phyloP scores from a whole-genome alignment of 148 eudicot species.

The Chenopodium formosanum region DNA sequence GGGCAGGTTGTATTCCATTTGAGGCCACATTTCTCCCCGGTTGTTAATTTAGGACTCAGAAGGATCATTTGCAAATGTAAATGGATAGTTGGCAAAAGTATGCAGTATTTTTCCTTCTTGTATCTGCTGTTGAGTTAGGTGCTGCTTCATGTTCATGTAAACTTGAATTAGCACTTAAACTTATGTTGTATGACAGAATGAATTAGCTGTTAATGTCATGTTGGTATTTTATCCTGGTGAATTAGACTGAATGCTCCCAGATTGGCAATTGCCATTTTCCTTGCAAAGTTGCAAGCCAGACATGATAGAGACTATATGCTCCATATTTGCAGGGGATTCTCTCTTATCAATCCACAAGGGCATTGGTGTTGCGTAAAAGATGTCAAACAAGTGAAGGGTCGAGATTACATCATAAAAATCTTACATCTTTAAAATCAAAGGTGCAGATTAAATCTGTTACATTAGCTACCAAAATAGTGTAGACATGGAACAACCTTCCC shows the following conservation, averaged over 20 bases:
- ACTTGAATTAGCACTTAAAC: neutral
- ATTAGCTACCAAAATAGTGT: too few species aligned
- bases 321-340: too few species aligned
- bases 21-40: neutral
- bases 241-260: neutral
- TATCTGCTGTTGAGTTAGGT: neutral
- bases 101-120: neutral
- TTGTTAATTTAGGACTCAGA: neutral
- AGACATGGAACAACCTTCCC: too few species aligned
- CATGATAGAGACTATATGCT: too few species aligned
- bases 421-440: too few species aligned
- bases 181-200: neutral
- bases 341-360: too few species aligned
- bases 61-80: neutral
- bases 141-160: neutral
- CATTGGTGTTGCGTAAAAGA: too few species aligned
- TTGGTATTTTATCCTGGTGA: neutral
- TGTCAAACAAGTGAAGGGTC: too few species aligned
- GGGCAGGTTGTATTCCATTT: neutral
- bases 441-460: too few species aligned
- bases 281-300: too few species aligned
- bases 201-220: neutral
- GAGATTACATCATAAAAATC: too few species aligned
- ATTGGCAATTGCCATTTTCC: too few species aligned
- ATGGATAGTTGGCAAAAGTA: neutral